These are phyloP conservation scores for Solanum rostratum DNA, from an alignment of 257 asterid genomes.

Conservation along the genomic window DNA sequence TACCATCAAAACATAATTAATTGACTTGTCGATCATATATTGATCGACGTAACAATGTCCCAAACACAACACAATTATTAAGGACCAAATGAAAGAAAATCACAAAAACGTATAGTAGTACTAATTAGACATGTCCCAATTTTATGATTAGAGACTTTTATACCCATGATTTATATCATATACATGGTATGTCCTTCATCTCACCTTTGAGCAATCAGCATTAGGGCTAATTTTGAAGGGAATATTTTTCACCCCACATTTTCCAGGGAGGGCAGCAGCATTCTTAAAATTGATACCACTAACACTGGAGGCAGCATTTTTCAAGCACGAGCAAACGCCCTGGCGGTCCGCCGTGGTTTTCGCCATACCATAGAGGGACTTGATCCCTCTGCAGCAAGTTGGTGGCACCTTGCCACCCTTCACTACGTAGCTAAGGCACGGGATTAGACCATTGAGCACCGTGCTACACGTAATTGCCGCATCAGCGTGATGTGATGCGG, in stretches of 20 bases:
- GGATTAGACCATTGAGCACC: background rate
- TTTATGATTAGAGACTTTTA: background rate
- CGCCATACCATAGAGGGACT: background rate
- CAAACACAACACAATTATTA: background rate
- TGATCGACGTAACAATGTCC: background rate
- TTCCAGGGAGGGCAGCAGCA: slow-evolving; percentile 7
- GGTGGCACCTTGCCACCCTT: background rate
- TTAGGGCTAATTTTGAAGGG: slow-evolving; percentile 14
- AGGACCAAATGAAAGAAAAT: background rate
- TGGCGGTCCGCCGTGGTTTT: slow-evolving; percentile 5
- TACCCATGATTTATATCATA: background rate
- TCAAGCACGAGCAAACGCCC: slow-evolving; percentile 16
- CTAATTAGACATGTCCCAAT: background rate
- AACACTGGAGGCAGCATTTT: background rate
- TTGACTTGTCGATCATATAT: background rate
- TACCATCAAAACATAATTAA: background rate
- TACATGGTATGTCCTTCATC: background rate
- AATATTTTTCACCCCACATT: slow-evolving; percentile 13
- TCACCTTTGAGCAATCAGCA: slow-evolving; percentile 15
- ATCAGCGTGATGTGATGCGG: background rate
- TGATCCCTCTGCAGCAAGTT: slow-evolving; percentile 10
- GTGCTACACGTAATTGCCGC: slow-evolving; percentile 1
- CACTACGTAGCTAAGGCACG: slow-evolving; percentile 8
- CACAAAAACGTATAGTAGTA: background rate
- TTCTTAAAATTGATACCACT: background rate